Percentiles rank a stretch among this genome's conserved stretches.
These are phyloP conservation scores for Wickerhamomyces sp. DNA, from an alignment of 1,139 yeast species.

Conservation along the genomic window DNA sequence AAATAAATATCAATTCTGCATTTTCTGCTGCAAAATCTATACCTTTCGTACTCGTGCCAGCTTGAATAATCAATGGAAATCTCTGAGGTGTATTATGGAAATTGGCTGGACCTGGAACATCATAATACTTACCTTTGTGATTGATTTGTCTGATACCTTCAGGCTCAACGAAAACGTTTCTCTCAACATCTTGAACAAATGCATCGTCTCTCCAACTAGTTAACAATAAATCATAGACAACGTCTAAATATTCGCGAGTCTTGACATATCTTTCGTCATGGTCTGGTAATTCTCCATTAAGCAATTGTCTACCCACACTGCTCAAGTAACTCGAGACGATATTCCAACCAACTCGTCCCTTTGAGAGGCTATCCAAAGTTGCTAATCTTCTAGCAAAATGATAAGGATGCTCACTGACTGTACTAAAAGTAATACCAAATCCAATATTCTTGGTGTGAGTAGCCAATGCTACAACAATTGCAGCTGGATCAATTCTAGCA, in stretches of 20 bases:
- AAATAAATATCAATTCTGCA: slow-evolving; percentile 33
- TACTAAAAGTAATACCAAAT: slow-evolving; percentile 35
- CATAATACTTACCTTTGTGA: slow-evolving; percentile 32
- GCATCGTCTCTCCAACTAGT: slow-evolving; percentile 42
- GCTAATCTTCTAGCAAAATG: slow-evolving; percentile 36
- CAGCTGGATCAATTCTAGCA: slow-evolving; percentile 31
- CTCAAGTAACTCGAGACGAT: slow-evolving; percentile 36
- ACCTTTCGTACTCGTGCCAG: slow-evolving; percentile 39
- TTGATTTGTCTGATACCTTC: slow-evolving; percentile 32
- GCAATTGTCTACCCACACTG: slow-evolving; percentile 33
- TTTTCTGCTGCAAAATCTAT: slow-evolving; percentile 38
- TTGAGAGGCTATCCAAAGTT: slow-evolving; percentile 34
- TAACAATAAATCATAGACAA: slow-evolving; percentile 32
- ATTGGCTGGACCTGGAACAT: slow-evolving; percentile 36
- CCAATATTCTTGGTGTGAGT: slow-evolving; percentile 32
- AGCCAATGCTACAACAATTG: slow-evolving; percentile 33
- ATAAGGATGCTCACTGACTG: no score
- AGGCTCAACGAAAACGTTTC: slow-evolving; percentile 33
- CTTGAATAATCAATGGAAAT: slow-evolving; percentile 37
- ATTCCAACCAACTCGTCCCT: slow-evolving; percentile 40
- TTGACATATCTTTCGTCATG: slow-evolving; percentile 34
- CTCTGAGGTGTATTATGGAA: slow-evolving; percentile 38
- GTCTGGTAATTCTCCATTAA: slow-evolving; percentile 33
- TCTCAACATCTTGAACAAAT: slow-evolving; percentile 26
- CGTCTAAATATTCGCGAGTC: slow-evolving; percentile 35